Conservation (phyloP, 129 eudicot genomes). For the Flaveria trinervia region DNA sequence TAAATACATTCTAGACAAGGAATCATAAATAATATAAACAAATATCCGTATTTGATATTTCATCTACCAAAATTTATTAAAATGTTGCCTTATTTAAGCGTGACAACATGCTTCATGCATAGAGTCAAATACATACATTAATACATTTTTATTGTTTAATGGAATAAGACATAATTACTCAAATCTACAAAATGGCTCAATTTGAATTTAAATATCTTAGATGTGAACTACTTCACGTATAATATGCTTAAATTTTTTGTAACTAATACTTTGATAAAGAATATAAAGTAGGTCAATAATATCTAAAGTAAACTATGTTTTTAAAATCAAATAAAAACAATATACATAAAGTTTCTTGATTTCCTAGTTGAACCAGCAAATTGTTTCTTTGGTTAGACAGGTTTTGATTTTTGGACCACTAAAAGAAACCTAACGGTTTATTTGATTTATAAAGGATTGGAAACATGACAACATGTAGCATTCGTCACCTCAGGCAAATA, state of each 20-base stretch:
- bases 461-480: too few relatives aligned
- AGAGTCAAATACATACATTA: neutral
- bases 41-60: constrained; percentile 21
- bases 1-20: neutral
- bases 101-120: constrained; percentile 32
- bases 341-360: too few relatives aligned
- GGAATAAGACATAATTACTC: neutral
- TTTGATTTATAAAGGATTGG: too few relatives aligned
- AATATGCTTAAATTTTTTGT: neutral
- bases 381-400: too few relatives aligned
- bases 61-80: constrained; percentile 6
- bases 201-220: neutral
- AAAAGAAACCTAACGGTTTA: too few relatives aligned
- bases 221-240: neutral
- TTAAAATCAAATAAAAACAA: neutral
- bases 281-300: neutral
- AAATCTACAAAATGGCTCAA: neutral
- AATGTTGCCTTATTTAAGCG: constrained; percentile 21
- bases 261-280: neutral
- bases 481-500: too few relatives aligned
- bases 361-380: too few relatives aligned
- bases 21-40: neutral
- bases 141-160: neutral
- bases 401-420: too few relatives aligned
- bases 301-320: neutral